Evolutionary conservation across 345 rosid genomes (phyloP), one percentile per base, ranked within the genome.

Genomic region (Boechera stricta): DNA sequence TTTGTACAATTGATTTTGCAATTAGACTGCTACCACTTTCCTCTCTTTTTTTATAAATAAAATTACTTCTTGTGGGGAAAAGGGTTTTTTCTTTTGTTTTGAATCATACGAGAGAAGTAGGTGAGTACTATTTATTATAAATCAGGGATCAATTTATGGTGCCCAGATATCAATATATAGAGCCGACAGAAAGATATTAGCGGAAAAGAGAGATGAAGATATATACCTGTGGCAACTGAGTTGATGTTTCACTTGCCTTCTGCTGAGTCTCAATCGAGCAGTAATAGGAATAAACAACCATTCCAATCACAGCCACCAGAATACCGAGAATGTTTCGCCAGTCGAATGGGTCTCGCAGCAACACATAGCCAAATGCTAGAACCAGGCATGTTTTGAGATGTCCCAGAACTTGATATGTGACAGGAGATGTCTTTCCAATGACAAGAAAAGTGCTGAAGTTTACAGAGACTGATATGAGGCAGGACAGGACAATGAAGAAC

Each of bases 391-490:
- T 96, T 84, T 96, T 96, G 51, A 96, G 84, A 84, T 96, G 99
- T 56, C 99, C 99, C n/a, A 96, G 88, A 60, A 96, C 99, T 81
- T 96, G 99, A 84, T 96, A 96, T 41, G 99, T 93, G 71, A 96
- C 99, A 2, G 99, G 99, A 78, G 99, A 96, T 71, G 99, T 96
- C 85, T 96, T 96, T 74, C 99, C 99, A 41, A 96, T 96, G 13
- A 96, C 99, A 77, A 96, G 82, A 83, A 96, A 96, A 31, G 99
- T 96, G 82, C 99, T 96, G 84, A 96, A 96, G 93, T 96, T 96
- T 66, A 96, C 99, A 55, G 98, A 96, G 57, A 96, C 99, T 33
- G 99, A 93, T 84, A 96, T 96, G 86, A 96, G 71, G 85, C 99
- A 96, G 74, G 99, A 96, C 16, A 96, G 89, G 64, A 93, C 99